Conservation (phyloP, 768 basidiomycete species). For the Tylopilus plumbeoviolaceoides region DNA sequence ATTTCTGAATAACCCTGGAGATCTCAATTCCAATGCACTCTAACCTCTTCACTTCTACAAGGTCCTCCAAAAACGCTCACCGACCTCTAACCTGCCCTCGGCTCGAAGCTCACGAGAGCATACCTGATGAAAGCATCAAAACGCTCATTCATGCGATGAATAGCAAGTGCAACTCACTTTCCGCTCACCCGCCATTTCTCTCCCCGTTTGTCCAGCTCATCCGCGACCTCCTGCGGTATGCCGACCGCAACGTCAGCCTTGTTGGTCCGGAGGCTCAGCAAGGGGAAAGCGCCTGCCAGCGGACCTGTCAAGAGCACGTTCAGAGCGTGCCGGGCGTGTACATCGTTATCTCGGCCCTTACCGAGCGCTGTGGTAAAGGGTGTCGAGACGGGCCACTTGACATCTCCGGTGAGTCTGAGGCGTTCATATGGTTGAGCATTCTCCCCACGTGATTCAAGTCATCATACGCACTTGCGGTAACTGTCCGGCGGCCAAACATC, state of each 20-base stretch:
- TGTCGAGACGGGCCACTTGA: slow-evolving; percentile 81
- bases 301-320: slow-evolving; percentile 49
- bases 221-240: slow-evolving; percentile 59
- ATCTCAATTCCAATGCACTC: neutral
- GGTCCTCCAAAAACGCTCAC: neutral
- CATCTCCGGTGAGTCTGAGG: slow-evolving; percentile 81
- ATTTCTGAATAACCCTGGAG: neutral
- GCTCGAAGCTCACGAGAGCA: slow-evolving; percentile 31
- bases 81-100: neutral
- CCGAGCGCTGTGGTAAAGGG: slow-evolving; percentile 73
- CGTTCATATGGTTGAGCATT: slow-evolving; percentile 2
- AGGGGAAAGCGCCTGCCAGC: slow-evolving; percentile 70
- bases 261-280: slow-evolving; percentile 86
- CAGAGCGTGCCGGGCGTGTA: neutral
- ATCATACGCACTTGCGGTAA: slow-evolving; percentile 71
- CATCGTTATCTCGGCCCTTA: slow-evolving; percentile 23
- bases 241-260: slow-evolving; percentile 96
- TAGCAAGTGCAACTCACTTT: slow-evolving; percentile 42
- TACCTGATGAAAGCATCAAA: slow-evolving; percentile 20
- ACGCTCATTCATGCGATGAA: neutral
- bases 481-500: slow-evolving; percentile 32
- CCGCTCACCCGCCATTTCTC: slow-evolving; percentile 80
- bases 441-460: neutral
- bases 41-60: neutral
- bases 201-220: slow-evolving; percentile 58